These are phyloP conservation scores for Paramecium sexaurelia DNA, from an alignment of 73 alveolate species.

Conservation along the genomic window DNA sequence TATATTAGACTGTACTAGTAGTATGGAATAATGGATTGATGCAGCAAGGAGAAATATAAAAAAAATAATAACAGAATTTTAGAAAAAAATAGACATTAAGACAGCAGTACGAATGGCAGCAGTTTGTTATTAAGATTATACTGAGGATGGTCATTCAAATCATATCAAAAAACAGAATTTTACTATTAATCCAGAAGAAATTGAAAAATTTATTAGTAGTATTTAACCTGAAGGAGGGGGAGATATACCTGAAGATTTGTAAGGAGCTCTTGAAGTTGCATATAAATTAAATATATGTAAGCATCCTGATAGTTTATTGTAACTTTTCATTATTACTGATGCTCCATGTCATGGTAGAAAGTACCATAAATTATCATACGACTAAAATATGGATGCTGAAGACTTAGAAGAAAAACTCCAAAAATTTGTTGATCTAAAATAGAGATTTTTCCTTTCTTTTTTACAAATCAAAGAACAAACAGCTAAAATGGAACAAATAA, in stretches of 20 bases:
- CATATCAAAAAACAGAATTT: background rate
- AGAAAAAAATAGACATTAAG: background rate
- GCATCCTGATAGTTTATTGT: background rate
- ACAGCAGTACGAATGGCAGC: background rate
- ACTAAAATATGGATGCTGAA: background rate
- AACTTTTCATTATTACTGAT: background rate
- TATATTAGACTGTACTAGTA: background rate
- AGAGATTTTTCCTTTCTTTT: background rate
- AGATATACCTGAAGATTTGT: constrained; percentile 32
- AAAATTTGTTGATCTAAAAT: background rate
- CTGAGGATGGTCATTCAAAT: background rate
- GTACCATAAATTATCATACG: background rate
- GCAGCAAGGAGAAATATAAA: background rate
- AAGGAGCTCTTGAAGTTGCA: constrained; percentile 14
- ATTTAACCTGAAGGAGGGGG: background rate
- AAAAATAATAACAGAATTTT: background rate
- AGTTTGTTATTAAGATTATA: background rate
- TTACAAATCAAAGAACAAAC: background rate
- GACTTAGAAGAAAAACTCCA: background rate
- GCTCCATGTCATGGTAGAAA: constrained; percentile 51
- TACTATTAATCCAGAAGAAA: background rate
- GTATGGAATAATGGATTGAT: background rate
- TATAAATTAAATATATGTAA: background rate
- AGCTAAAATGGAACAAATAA: background rate
- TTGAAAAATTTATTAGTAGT: background rate